Conservation (phyloP, 78 protist species). For the Dictyostelium firmibasis region DNA sequence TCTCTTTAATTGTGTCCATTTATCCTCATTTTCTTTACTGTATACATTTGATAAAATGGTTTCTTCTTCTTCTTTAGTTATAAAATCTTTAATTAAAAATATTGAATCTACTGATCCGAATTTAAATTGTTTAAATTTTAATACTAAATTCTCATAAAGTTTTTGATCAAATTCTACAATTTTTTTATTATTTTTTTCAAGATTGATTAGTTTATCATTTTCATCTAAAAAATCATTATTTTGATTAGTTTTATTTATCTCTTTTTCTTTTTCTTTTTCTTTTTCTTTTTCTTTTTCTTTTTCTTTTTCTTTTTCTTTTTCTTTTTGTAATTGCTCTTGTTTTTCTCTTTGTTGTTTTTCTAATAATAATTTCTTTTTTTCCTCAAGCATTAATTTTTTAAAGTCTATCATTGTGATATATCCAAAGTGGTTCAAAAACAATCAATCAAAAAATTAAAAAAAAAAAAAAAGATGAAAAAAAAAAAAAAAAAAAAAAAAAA, state of each 20-base stretch:
- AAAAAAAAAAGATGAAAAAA: too few relatives aligned
- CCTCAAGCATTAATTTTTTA: conserved; percentile 48
- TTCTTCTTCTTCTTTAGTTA: neutral
- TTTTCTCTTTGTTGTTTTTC: conserved; percentile 6
- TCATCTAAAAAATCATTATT: neutral
- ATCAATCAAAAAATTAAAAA: neutral
- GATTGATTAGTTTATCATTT: neutral
- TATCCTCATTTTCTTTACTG: neutral
- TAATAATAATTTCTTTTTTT: neutral
- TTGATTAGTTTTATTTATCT: neutral
- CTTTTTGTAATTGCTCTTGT: neutral
- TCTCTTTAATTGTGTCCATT: conserved; percentile 65
- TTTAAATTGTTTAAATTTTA: neutral
- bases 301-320: too few relatives aligned
- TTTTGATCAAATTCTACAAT: neutral
- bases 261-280: neutral
- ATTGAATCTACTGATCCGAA: neutral
- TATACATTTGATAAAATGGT: conserved; percentile 16
- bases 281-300: too few relatives aligned
- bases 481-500: neutral
- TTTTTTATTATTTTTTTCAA: neutral
- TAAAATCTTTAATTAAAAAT: conserved; percentile 30
- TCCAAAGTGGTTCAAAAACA: too few relatives aligned
- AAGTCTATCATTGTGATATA: conserved; percentile 33
- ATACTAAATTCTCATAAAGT: neutral